Conservation (phyloP, 73 alveolate species). For the Paramecium caudatum region DNA sequence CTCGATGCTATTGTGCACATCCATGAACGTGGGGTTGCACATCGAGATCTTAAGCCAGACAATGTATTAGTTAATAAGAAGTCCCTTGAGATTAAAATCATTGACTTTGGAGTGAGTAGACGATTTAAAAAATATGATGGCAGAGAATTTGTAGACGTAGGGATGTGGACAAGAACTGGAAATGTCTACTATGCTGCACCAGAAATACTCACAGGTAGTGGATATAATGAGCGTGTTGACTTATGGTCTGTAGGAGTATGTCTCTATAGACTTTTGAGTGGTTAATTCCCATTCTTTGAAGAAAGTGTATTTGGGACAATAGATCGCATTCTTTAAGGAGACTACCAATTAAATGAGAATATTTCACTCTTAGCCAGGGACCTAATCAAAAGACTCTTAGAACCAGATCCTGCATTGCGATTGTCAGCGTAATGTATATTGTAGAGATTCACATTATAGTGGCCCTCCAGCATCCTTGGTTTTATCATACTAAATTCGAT, state of each 20-base stretch:
- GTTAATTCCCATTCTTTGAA: conserved; percentile 75
- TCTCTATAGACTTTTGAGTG: conserved; percentile 73
- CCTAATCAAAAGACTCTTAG: conserved; percentile 5
- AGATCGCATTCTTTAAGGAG: conserved; percentile 6
- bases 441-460: conserved; percentile 47
- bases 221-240: conserved; percentile 94
- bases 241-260: conserved; percentile 94
- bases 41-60: conserved; percentile 93
- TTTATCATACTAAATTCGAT: neutral
- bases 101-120: conserved; percentile 64
- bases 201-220: conserved; percentile 72
- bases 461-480: conserved; percentile 72
- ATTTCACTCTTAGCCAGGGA: conserved; percentile 8
- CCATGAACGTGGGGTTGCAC: conserved; percentile 73
- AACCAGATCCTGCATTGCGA: conserved; percentile 10
- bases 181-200: conserved; percentile 71
- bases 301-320: conserved; percentile 64
- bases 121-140: conserved; percentile 2
- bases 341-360: neutral
- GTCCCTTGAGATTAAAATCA: conserved; percentile 16
- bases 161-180: conserved; percentile 78
- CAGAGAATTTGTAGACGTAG: conserved; percentile 17
- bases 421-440: conserved; percentile 24
- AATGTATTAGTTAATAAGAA: conserved; percentile 77
- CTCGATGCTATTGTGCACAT: conserved; percentile 57